Conservation (phyloP, 306 rosid genomes). For the Malus orientalis region DNA sequence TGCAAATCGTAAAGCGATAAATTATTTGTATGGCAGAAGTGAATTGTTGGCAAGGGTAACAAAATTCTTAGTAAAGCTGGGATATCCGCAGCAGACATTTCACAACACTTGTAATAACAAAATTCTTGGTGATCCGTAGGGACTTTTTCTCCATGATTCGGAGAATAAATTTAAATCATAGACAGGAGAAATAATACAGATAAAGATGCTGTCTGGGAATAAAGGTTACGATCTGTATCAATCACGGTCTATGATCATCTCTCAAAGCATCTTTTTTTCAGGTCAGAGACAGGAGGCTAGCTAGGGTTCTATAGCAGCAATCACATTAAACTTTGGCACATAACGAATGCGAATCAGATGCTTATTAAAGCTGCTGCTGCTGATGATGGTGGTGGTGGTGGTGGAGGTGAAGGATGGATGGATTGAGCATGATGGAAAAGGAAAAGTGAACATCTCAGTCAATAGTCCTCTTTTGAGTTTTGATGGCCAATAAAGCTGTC, state of each 20-base stretch:
- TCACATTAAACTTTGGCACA: neutral
- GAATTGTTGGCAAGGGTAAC: neutral
- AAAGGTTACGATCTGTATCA: neutral
- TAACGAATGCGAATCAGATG: neutral
- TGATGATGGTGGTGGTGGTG: neutral
- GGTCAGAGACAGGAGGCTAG: neutral
- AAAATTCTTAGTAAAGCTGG: neutral
- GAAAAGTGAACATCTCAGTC: neutral
- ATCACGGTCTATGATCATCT: neutral
- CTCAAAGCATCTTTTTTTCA: neutral
- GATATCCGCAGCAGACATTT: neutral
- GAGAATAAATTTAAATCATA: neutral
- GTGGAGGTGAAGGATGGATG: neutral
- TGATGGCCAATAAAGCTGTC: neutral
- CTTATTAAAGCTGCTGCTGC: neutral
- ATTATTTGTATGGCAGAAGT: neutral
- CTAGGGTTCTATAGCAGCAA: neutral
- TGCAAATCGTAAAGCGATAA: neutral
- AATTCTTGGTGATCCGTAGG: neutral
- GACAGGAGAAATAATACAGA: neutral
- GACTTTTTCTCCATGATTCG: neutral
- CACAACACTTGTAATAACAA: neutral
- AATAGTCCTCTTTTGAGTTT: neutral
- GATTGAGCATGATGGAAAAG: neutral
- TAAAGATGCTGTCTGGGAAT: neutral